Evolutionary conservation across 257 asterid species (phyloP), one percentile per base, ranked within the genome.

Genomic region (Rubia yunnanensis): DNA sequence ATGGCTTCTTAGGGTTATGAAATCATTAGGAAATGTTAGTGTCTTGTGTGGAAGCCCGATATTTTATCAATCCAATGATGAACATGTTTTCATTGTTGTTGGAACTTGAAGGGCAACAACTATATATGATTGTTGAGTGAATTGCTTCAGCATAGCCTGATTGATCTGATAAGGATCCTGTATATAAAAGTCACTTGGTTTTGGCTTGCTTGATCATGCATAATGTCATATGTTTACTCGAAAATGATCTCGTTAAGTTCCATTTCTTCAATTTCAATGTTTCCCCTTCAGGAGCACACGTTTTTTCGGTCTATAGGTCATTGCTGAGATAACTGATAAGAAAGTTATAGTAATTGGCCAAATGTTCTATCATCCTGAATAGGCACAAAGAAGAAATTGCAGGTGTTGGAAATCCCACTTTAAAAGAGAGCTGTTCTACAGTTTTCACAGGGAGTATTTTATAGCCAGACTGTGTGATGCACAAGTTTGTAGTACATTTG

Each of bases 291-390:
- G 60, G 26, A 61, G 27, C 44, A 57, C 31, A 56, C 10, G 61
- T 61, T 61, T 76, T 34, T 67, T n/a, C n/a, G n/a, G 34, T 54
- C 31, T 26, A 46, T 77, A 92, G 96, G 95, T 85, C 75, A 83
- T 92, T 63, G 17, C 82, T 62, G 81, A 77, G 78, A 75, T 71
- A 46, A 44, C 52, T 44, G 78, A 69, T 5, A 86, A 84, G 63
- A 77, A 72, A 58, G 30, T 86, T 82, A 78, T 71, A 81, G 80
- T 94, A 54, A 77, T 77, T 26, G 92, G 86, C 50, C 97, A 90
- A 75, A 83, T 95, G 95, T 88, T 94, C 75, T 89, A 94, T 75
- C 94, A 96, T 59, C 96, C 95, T 0, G 96, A 88, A 81, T 97
- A 94, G 71, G 95, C 95, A 18, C 78, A 76, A 65, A 86, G 75